A percentile compares a stretch with the other conserved stretches of the same genome.
phyloP scores from a whole-genome alignment of 371 early-diverging fungal genomes.

The Zychaea mexicana region DNA sequence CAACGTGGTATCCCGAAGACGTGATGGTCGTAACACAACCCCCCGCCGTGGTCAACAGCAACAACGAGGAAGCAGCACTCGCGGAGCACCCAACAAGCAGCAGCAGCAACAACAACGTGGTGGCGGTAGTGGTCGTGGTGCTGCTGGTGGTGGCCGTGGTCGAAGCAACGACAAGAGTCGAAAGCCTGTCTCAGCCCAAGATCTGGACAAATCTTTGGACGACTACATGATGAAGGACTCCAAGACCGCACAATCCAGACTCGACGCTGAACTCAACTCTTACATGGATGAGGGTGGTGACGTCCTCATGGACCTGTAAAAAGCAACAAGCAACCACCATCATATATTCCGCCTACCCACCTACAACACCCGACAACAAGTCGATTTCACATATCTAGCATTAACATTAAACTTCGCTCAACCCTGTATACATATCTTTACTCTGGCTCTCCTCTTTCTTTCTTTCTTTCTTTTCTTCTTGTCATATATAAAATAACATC shows the following conservation, averaged over 20 bases:
- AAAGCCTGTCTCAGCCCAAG: slow-evolving; percentile 32
- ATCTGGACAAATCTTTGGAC: slow-evolving; percentile 46
- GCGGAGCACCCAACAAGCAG: neutral
- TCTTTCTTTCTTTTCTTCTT: too few species aligned
- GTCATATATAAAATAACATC: too few species aligned
- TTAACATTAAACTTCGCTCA: too few species aligned
- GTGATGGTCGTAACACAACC: too few species aligned
- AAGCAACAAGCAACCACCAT: neutral
- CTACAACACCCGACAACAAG: too few species aligned
- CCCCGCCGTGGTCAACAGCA: neutral
- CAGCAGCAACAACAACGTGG: slow-evolving; percentile 3
- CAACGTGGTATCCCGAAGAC: slow-evolving; percentile 1
- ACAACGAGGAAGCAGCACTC: neutral
- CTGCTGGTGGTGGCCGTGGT: neutral
- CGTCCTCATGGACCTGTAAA: slow-evolving; percentile 16
- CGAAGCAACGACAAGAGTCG: slow-evolving; percentile 11
- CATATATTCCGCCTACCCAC: too few species aligned
- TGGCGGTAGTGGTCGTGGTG: neutral
- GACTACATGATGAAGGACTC: slow-evolving; percentile 57
- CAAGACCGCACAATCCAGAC: slow-evolving; percentile 42
- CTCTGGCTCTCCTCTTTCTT: too few species aligned
- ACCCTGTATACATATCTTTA: too few species aligned
- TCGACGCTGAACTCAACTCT: slow-evolving; percentile 43
- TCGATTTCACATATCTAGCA: too few species aligned
- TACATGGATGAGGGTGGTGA: slow-evolving; percentile 47